Conservation (phyloP, 768 basidiomycete species). For the Termitomyces sp. region DNA sequence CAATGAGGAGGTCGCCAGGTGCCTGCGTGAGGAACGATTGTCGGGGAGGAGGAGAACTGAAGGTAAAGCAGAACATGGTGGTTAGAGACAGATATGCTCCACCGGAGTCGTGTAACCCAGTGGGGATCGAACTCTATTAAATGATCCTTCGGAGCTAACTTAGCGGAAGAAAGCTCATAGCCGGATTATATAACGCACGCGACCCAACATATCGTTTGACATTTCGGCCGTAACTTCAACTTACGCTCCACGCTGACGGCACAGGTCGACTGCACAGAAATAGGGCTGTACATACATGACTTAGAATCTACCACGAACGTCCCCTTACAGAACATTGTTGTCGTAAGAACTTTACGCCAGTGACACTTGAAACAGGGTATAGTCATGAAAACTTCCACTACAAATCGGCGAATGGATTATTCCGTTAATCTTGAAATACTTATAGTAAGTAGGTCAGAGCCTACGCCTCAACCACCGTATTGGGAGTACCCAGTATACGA, state of each 20-base stretch:
- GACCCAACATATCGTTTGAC: not conserved
- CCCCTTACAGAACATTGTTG: no score
- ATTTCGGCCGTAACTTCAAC: not conserved
- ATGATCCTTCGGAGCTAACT: not conserved
- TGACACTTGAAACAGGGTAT: no score
- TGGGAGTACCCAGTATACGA: conserved; percentile 37
- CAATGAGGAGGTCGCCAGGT: conserved; percentile 65
- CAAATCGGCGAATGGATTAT: not conserved
- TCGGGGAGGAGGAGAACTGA: not conserved
- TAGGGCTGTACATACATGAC: no score
- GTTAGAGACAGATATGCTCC: not conserved
- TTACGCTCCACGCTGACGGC: not conserved
- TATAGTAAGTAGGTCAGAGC: not conserved
- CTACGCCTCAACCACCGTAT: conserved; percentile 3
- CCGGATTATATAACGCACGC: conserved; percentile 1
- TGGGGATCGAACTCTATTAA: not conserved
- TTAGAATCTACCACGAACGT: no score
- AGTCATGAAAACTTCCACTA: not conserved
- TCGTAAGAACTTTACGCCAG: not conserved
- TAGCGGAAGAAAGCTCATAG: no score
- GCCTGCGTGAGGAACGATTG: conserved; percentile 7
- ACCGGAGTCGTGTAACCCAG: not conserved
- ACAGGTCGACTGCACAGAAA: no score
- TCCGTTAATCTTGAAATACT: not conserved
- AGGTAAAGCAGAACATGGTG: conserved; percentile 10